phyloP scores from a whole-genome alignment of 2,329 filamentous ascomycete genomes.

The Paecilomyces niveus region DNA sequence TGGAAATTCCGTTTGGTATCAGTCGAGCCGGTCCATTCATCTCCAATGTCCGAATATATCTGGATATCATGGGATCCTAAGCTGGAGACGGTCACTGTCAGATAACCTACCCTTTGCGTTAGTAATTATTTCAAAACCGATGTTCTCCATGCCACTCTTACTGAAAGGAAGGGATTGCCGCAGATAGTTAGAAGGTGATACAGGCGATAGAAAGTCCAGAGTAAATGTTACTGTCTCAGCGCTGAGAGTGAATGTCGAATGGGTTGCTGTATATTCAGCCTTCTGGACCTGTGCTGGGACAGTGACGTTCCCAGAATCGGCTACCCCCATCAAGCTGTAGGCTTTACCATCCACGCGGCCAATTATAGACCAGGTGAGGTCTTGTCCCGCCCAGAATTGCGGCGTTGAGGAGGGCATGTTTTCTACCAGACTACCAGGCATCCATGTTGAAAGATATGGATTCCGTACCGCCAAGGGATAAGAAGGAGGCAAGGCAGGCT shows the following conservation, averaged over 20 bases:
- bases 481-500: slow-evolving; percentile 31
- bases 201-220: slow-evolving; percentile 40
- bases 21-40: slow-evolving; percentile 34
- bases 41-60: slow-evolving; percentile 39
- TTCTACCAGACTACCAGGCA: slow-evolving; percentile 32
- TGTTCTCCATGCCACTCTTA: slow-evolving; percentile 7
- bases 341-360: slow-evolving; percentile 33
- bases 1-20: slow-evolving; percentile 18
- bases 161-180: slow-evolving; percentile 40
- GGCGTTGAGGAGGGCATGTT: slow-evolving; percentile 30
- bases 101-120: slow-evolving; percentile 21
- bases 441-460: slow-evolving; percentile 39
- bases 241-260: slow-evolving; percentile 32
- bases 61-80: slow-evolving; percentile 25
- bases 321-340: slow-evolving; percentile 37
- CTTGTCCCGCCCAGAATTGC: slow-evolving; percentile 39
- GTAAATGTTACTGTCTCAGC: slow-evolving; percentile 29
- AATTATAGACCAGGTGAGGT: slow-evolving; percentile 36
- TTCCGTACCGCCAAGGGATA: slow-evolving; percentile 39
- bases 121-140: background rate
- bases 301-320: slow-evolving; percentile 17
- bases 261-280: slow-evolving; percentile 36
- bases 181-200: slow-evolving; percentile 35
- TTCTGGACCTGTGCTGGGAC: slow-evolving; percentile 25
- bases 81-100: slow-evolving; percentile 29